phyloP scores from a whole-genome alignment of 2,329 filamentous ascomycete species.

The Penicillium sp. region DNA sequence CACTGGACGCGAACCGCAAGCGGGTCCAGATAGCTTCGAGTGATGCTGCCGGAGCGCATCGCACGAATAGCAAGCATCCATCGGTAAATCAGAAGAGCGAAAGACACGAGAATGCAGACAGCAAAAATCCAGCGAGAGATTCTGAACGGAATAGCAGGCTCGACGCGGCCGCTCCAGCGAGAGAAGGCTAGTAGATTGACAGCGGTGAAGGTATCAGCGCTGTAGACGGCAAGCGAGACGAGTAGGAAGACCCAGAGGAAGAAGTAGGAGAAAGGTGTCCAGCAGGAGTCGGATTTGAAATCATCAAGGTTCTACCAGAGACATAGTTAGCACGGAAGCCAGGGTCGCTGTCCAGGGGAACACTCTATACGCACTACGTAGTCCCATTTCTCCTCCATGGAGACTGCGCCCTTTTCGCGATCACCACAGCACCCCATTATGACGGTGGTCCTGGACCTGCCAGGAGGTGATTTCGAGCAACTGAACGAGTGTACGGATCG shows the following conservation, averaged over 20 bases:
- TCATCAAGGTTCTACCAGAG: constrained; percentile 60
- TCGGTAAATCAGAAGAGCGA: constrained; percentile 77
- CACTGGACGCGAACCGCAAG: constrained; percentile 83
- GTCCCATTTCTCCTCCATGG: constrained; percentile 90
- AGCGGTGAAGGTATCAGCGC: constrained; percentile 88
- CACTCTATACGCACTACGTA: constrained; percentile 68
- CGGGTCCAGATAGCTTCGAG: constrained; percentile 87
- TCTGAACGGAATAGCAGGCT: constrained; percentile 73
- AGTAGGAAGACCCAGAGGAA: constrained; percentile 81
- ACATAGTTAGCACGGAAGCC: constrained; percentile 8
- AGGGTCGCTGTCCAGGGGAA: background rate
- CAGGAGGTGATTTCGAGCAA: constrained; percentile 22
- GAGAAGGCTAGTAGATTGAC: constrained; percentile 88
- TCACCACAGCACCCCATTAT: constrained; percentile 69
- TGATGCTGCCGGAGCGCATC: constrained; percentile 81
- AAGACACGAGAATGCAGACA: constrained; percentile 86
- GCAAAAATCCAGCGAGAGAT: constrained; percentile 95
- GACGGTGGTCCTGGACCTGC: constrained; percentile 32
- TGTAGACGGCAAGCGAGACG: constrained; percentile 81
- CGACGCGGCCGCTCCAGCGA: constrained; percentile 81
- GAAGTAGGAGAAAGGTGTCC: constrained; percentile 75
- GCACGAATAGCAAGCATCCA: constrained; percentile 77
- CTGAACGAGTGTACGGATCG: constrained; percentile 12
- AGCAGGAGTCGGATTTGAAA: constrained; percentile 81
- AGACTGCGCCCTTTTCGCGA: constrained; percentile 63